Base-by-base conservation (phyloP, 768 basidiomycete species). In the Baorangia bicolor region DNA sequence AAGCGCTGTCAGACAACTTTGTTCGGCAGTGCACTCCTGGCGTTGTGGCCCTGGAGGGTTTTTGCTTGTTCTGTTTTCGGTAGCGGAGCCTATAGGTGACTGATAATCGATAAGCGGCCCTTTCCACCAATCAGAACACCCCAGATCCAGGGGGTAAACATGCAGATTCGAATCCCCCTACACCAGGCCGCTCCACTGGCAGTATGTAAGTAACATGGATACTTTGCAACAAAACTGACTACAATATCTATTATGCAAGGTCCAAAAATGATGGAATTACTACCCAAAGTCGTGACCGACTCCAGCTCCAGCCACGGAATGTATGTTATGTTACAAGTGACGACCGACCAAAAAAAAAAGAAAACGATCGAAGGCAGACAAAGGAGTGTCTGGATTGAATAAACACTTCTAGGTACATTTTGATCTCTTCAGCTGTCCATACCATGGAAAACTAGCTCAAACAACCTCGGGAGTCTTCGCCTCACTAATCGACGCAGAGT, bases 401-500 rank as follows among this genome's bases (percentile, higher is more conserved):
- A 37, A 56, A 28, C n/a, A 2, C 37, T 40, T 49, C 41, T 30
- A 50, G 28, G 47, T 57, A 57, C 55, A 45, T 39, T 46, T 43
- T 49, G 25, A 40, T 23, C 21, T 42, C 47, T 0, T 44, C 30
- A n/a, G n/a, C n/a, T n/a, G n/a, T n/a, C 41, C 42, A 21, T 34
- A 37, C 18, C 21, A 23, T 11, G 28, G 23, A 27, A 16, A 14
- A 14, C 12, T 4, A 31, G 20, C 25, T 56, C 31, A 68, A 16
- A 68, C 68, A 13, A 60, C 65, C 12, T 63, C 44, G 18, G 66
- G 60, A 18, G 53, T 53, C 47, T 69, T 69, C 42, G 58, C 0
- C 5, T 69, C 68, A 4, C 46, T 25, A 4, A 33, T 60, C 34
- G 50, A 38, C 0, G 68, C 49, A 40, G 68, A 68, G 53, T 59